Base-by-base conservation (phyloP, 169 alveolate genomes). In the Plasmodium reichenowi region DNA sequence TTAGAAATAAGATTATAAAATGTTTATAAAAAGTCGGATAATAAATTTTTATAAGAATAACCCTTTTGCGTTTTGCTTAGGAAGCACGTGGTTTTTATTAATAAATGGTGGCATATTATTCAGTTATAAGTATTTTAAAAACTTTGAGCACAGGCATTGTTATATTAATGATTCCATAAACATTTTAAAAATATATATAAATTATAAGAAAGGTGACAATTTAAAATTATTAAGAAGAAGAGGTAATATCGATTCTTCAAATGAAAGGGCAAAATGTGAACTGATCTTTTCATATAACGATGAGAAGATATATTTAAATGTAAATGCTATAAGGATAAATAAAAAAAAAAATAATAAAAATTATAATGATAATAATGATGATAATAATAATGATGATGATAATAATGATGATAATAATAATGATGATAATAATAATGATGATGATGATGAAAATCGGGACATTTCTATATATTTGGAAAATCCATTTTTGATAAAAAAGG, bases 231-330 rank as follows among this genome's bases (percentile, higher is more conserved):
- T 80, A 47, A 80, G 59, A 47, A 80, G 70, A 29, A 80, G 58
- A 58, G 90, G 90, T 45, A 80, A 80, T 71, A 56, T 80, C 10
- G 90, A 80, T 54, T 80, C 90, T 1, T 80, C 90, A 1, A 80
- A 80, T 47, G 29, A 68, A 67, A 15, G 83, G 17, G 90, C 90
- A 10, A 80, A 80, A 17, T 80, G 90, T 62, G 90, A 80, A 80
- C 32, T 80, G 32, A 17, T 43, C 3, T 38, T 80, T 3, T 56
- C 45, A 22, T 71, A 32, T 45, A 80, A 80, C 3, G 72, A 66
- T 22, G 90, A 80, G 15, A 56, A 80, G 9, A 56, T 80, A 32
- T 47, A 56, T 13, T 62, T 80, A 8, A 60, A 80, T 68, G 62
- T 80, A 6, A 80, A 80, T 47, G 68, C 85, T 1, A 62, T 80